Evolutionary conservation across 2,329 filamentous ascomycete genomes (phyloP).

Genomic region (Thielaviopsis cerberus): DNA sequence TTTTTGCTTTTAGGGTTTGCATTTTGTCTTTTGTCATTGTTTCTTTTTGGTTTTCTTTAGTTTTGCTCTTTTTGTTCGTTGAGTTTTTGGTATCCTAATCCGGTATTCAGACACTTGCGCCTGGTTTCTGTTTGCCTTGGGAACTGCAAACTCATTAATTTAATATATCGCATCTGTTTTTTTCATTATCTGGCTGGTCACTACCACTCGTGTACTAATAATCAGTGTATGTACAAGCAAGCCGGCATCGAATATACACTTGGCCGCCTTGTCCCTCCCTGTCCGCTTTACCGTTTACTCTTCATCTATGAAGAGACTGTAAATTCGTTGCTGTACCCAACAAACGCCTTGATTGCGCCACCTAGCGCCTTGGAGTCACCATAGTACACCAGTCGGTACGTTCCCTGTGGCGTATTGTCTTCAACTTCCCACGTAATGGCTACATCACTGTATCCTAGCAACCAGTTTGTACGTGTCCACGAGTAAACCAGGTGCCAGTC

Average conservation of each 20-base stretch:
- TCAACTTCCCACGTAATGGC: constrained; percentile 51
- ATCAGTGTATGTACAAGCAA: background rate
- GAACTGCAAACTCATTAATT: too few species aligned
- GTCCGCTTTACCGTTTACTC: background rate
- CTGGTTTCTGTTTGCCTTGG: too few species aligned
- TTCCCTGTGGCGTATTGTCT: constrained; percentile 36
- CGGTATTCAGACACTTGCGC: too few species aligned
- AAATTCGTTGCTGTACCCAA: constrained; percentile 45
- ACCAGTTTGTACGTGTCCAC: constrained; percentile 54
- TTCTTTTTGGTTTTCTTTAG: too few species aligned
- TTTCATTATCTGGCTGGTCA: too few species aligned
- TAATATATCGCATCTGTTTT: background rate
- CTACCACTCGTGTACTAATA: too few species aligned
- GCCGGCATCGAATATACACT: background rate
- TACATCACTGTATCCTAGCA: constrained; percentile 59
- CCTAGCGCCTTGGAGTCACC: constrained; percentile 57
- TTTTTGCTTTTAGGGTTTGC: too few species aligned
- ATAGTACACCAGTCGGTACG: constrained; percentile 66
- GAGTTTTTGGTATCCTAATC: too few species aligned
- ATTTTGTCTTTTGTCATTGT: too few species aligned
- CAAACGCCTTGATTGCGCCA: constrained; percentile 46
- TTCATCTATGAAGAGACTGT: constrained; percentile 13
- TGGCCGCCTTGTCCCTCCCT: background rate
- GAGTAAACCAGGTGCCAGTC: constrained; percentile 71
- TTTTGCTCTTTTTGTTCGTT: too few species aligned